A percentile compares a stretch with the other conserved stretches of the same genome.
These are phyloP conservation scores for Colletotrichum sp. DNA, from an alignment of 2,329 filamentous ascomycete genomes.

Conservation along the genomic window DNA sequence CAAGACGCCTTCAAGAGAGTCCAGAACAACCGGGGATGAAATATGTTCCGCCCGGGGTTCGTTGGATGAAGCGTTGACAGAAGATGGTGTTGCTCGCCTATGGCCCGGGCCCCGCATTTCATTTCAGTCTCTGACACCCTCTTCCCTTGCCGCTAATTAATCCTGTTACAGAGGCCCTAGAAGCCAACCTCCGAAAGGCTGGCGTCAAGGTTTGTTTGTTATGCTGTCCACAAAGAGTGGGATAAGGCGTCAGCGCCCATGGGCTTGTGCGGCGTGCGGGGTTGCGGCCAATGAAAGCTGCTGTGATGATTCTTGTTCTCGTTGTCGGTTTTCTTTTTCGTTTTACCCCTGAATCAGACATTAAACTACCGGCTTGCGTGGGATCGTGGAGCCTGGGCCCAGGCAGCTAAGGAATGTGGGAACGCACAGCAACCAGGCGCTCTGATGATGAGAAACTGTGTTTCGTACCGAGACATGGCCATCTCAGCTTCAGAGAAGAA, in stretches of 20 bases:
- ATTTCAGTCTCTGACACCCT: not conserved
- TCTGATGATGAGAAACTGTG: not conserved
- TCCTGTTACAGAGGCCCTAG: not conserved
- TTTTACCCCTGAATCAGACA: not conserved
- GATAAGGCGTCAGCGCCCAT: not conserved
- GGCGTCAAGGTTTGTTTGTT: not conserved
- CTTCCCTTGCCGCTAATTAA: not conserved
- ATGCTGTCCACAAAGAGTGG: not conserved
- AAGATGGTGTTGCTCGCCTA: not conserved
- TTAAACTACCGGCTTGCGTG: not conserved
- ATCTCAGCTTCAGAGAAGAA: not conserved
- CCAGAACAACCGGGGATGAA: not conserved
- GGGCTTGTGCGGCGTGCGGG: not conserved
- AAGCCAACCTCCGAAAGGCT: not conserved
- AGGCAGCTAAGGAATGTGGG: not conserved
- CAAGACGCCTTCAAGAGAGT: not conserved
- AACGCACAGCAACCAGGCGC: not conserved
- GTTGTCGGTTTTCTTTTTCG: not conserved
- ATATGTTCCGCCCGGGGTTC: not conserved
- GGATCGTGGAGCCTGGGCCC: not conserved
- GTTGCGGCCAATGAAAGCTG: not conserved
- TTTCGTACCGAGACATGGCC: not conserved
- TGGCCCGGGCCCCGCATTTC: not conserved
- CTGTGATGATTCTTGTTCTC: not conserved
- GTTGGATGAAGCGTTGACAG: not conserved